Evolutionary conservation across 2,329 filamentous ascomycete genomes (phyloP), one percentile per base, ranked within the genome.

Genomic region (Trichoderma asperellum): DNA sequence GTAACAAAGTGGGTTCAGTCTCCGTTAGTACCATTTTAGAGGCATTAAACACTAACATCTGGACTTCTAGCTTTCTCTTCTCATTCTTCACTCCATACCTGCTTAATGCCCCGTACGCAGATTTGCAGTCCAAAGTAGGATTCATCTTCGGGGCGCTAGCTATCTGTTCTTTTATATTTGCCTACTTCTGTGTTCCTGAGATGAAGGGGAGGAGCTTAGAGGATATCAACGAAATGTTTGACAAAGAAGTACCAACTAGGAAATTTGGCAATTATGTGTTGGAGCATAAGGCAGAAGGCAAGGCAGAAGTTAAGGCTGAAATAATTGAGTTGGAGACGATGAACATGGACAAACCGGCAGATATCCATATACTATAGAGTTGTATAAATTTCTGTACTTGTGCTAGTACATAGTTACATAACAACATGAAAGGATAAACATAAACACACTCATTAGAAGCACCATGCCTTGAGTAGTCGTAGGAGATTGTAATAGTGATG

Each of bases 161-260:
- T 8, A 56, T 65, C 21, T 65, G 62, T 18, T 65, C 62, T 18
- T 65, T 65, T 24, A 21, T 65, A 35, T 65, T 65, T 56, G 62
- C 62, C 8, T 65, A 56, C 35, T 65, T 65, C 27, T 65, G 62
- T 18, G 62, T 65, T 32, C 62, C 62, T 1, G 62, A 65, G 7
- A 65, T 65, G 62, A 65, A 65, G 12, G 62, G 62, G 0, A 34
- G 62, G 18, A 65, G 62, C 32, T 43, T 65, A 11, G 62, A 65
- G 16, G 62, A 65, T 24, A 65, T 65, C 14, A 65, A 65, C 16
- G 62, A 65, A 56, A 65, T 65, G 62, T 65, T 65, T 65, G 62
- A 65, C 35, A 65, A 56, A 21, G 24, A 56, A 8, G 37, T 65
- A 18, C 49, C 62, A 14, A 65, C 62, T 21, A 56, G 49, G 16